These are phyloP conservation scores for Venturia asperata DNA, from an alignment of 2,329 filamentous ascomycete species.

Conservation along the genomic window DNA sequence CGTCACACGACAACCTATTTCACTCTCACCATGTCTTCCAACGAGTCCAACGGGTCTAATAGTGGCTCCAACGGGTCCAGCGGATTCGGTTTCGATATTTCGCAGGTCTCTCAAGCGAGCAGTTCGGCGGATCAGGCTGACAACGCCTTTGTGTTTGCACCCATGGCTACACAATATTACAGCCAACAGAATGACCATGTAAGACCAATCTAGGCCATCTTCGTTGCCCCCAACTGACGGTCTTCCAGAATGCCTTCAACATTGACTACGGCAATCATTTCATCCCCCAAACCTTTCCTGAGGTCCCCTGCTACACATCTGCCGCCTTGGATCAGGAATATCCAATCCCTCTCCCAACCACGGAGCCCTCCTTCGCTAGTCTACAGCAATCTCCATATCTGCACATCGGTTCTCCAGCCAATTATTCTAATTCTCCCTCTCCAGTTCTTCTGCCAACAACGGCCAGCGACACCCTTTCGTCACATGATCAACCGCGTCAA, in stretches of 20 bases:
- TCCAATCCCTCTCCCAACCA: background rate
- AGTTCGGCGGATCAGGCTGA: background rate
- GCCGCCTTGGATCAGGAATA: background rate
- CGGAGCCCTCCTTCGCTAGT: background rate
- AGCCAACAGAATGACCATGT: conserved; percentile 1
- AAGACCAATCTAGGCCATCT: background rate
- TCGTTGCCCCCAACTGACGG: background rate
- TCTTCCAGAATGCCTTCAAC: conserved; percentile 5
- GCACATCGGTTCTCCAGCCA: conserved; percentile 6
- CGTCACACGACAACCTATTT: background rate
- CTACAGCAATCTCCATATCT: conserved; percentile 12
- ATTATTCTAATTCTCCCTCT: conserved; percentile 8
- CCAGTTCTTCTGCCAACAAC: conserved; percentile 4
- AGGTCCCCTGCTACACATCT: conserved; percentile 8
- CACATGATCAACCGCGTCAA: background rate
- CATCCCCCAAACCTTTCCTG: background rate
- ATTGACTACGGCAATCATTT: conserved; percentile 5
- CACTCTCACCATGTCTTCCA: conserved; percentile 13
- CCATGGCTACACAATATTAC: conserved; percentile 6
- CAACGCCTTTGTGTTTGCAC: conserved; percentile 6
- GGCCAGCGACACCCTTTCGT: background rate
- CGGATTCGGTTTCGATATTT: background rate
- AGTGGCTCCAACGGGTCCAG: background rate
- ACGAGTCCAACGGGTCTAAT: background rate
- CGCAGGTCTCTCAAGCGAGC: conserved; percentile 2